Evolutionary conservation across 2,329 filamentous ascomycete species (phyloP), one percentile per base, ranked within the genome.

Genomic region (Colletotrichum sp.): DNA sequence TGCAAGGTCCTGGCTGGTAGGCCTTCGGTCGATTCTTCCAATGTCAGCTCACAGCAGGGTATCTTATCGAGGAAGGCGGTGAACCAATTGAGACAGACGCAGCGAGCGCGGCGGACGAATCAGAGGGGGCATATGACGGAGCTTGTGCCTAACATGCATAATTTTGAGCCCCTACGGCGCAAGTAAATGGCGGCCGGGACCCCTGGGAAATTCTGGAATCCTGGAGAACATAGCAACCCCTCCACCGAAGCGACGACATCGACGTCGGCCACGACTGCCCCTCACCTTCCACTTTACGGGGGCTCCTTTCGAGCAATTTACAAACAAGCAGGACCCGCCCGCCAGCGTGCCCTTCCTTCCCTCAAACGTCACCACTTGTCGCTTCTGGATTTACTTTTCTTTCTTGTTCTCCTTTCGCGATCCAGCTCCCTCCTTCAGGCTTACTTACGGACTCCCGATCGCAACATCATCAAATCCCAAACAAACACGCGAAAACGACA

Each of bases 151-250:
- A 69, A 52, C 70, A 72, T 76, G 70, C 73, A 76, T 76, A 65
- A 73, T 69, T 69, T 73, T 76, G 70, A 76, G 73, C 69, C 72
- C 63, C 72, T 73, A 52, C 44, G n/a, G 44, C 44, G 44, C n/a
- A 52, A 52, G 44, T 21, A 55, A 65, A 69, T 68, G 60, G 32
- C 39, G 55, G 52, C 28, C 34, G 68, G 36, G 66, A 73, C 74
- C 70, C 73, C 69, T 76, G 74, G 60, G 74, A 76, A 73, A 64
- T 78, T 78, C 77, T 78, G 77, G 77, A 78, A 78, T 78, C 77
- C 72, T 72, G 77, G 76, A 78, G 77, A 78, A 78, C 62, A 72
- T 71, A 71, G 68, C 21, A 60, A 73, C 76, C 77, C 72, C 76
- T 78, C 76, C 72, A 77, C 52, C 75, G 21, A 66, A 63, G 44